Conservation (phyloP, 2,329 filamentous ascomycete species). For the Mycosphaerella sp. region DNA sequence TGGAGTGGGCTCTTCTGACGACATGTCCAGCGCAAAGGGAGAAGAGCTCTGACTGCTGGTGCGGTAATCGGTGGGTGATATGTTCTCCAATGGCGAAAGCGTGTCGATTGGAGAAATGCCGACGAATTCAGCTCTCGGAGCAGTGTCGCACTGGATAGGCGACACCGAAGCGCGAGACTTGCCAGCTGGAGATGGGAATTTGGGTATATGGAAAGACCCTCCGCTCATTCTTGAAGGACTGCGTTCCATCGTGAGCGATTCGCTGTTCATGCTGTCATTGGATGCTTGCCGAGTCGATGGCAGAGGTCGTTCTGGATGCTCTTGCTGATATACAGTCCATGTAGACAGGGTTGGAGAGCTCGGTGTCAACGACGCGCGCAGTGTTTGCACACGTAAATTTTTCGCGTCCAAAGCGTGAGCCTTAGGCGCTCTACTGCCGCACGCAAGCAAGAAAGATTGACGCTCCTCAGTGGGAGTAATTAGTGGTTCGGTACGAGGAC, state of each 20-base stretch:
- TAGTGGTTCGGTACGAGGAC: constrained; percentile 7
- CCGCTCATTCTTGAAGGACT: constrained; percentile 4
- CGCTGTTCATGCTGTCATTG: constrained; percentile 3
- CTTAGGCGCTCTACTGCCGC: constrained; percentile 5
- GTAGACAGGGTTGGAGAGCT: constrained; percentile 37
- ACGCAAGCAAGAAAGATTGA: constrained; percentile 6
- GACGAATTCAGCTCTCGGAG: constrained; percentile 25
- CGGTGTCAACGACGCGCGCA: constrained; percentile 37
- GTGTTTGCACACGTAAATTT: constrained; percentile 30
- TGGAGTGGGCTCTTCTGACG: constrained; percentile 9
- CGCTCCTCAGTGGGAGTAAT: constrained; percentile 4
- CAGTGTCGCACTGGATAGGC: constrained; percentile 12
- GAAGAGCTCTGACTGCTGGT: constrained; percentile 11
- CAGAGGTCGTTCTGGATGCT: constrained; percentile 2
- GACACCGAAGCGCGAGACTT: constrained; percentile 17
- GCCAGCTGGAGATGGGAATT: constrained; percentile 30
- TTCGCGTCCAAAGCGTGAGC: constrained; percentile 3
- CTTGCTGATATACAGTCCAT: constrained; percentile 30
- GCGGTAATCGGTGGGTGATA: constrained; percentile 4
- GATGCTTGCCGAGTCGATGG: constrained; percentile 1
- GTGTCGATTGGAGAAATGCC: constrained; percentile 9
- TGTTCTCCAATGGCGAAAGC: constrained; percentile 13
- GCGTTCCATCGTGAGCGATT: neutral
- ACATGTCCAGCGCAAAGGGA: constrained; percentile 18
- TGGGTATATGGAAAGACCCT: constrained; percentile 32